Base-by-base conservation (phyloP, 495 filamentous ascomycete species). In the Neurospora tetraspora region DNA sequence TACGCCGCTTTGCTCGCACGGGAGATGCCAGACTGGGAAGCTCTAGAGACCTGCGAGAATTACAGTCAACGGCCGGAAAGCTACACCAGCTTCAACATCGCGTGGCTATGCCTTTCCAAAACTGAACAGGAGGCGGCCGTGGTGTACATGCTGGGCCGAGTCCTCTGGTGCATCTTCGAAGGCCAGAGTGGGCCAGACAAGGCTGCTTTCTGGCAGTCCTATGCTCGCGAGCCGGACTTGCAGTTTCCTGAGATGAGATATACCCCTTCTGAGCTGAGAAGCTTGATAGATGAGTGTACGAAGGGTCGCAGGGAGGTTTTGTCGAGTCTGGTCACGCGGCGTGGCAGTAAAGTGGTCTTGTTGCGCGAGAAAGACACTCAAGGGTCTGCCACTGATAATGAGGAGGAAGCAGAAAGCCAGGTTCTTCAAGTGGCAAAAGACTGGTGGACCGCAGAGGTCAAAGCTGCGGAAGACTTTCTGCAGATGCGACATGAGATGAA, bases 141-240 rank as follows among this genome's bases (percentile, higher is more conserved):
- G 71, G 85, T 86, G 9, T 87, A 86, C 73, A 86, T 86, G 84
- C 82, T 87, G 38, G 85, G 83, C 2, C 78, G 83, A 4, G 76
- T 85, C 8, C 76, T 87, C 39, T 87, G 85, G 85, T 87, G 85
- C 75, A 82, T 87, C 16, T 87, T 86, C 69, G 85, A 87, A 74
- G 83, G 83, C 5, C 81, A 83, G 72, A 82, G 83, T 71, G 81
- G 80, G 1, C 85, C 85, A 11, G 81, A 86, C 73, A 79, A 76
- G 61, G 80, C 80, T 2, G 83, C 84, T 5, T 79, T 85, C 1
- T 86, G 85, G 85, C 83, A 85, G 71, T 84, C 82, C 40, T 86
- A 85, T 73, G 78, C 76, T 37, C 80, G 80, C 74, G 85, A 87
- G 71, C 79, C 84, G 20, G 81, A 85, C 10, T 72, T 84, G 23